Evolutionary conservation across 2,329 filamentous ascomycete species (phyloP), one percentile per base, ranked within the genome.

Genomic region (Dactylellina haptotyla): DNA sequence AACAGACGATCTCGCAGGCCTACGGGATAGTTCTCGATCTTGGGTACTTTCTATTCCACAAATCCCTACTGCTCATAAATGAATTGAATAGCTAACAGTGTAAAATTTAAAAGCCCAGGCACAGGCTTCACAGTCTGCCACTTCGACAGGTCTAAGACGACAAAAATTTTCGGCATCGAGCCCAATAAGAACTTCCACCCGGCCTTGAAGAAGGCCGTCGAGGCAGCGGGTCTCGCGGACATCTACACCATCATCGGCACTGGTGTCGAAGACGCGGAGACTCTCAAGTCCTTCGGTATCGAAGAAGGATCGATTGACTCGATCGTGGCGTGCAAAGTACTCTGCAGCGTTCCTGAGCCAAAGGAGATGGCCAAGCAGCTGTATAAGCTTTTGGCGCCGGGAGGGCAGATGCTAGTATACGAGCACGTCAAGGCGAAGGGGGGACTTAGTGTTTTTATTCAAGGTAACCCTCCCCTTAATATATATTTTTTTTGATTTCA

Each of bases 371-470:
- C 83, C 14, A 77, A 78, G 1, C 82, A 83, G 0, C 75, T 87
- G 37, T 86, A 87, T 77, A 76, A 76, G 0, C 76, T 87, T 70
- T 77, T 87, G 39, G 84, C 83, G 70, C 85, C 85, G 0, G 85
- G 86, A 1, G 86, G 86, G 0, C 79, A 84, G 62, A 78, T 87
- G 79, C 79, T 87, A 16, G 80, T 87, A 25, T 84, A 82, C 57
- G 86, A 87, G 78, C 86, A 88, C 80, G 83, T 86, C 10, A 86
- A 85, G 79, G 56, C 81, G 79, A n/a, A 79, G 80, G 45, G 82
- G 34, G 10, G 83, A 9, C 4, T 83, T 10, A 84, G 81, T n/a
- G 78, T 83, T 18, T 9, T 81, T 14, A 76, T 83, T 76, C 86
- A 87, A 79, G 75, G 80, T 9, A 72, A 84, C 10, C 86, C 82